Percentiles rank a stretch among this genome's conserved stretches.
Conservation (phyloP, 352 stramenopile species). For the Phytopythium helicoides region DNA sequence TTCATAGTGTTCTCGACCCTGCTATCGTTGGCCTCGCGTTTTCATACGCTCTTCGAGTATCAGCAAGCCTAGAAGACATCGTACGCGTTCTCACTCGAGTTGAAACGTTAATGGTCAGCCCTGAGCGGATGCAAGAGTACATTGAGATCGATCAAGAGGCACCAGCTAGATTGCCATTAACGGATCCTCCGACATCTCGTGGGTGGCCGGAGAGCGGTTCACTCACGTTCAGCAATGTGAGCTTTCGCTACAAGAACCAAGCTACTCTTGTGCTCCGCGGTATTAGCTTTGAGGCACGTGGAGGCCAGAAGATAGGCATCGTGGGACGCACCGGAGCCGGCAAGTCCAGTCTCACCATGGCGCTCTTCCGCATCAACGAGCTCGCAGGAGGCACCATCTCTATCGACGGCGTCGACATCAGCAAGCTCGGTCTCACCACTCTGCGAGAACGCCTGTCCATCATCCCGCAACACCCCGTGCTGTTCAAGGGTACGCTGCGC, state of each 20-base stretch:
- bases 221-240: constrained; percentile 85
- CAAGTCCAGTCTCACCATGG: constrained; percentile 85
- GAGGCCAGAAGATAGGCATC: constrained; percentile 80
- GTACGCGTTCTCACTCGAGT: constrained; percentile 62
- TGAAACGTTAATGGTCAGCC: constrained; percentile 83
- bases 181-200: constrained; percentile 32
- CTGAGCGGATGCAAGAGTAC: constrained; percentile 90
- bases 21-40: constrained; percentile 84
- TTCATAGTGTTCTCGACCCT: constrained; percentile 36
- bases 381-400: constrained; percentile 73
- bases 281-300: constrained; percentile 20
- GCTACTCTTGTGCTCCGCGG: constrained; percentile 45
- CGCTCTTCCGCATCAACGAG: constrained; percentile 89
- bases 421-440: constrained; percentile 69
- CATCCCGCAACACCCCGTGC: no score
- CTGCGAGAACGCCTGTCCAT: constrained; percentile 87
- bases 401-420: constrained; percentile 87
- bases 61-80: constrained; percentile 69
- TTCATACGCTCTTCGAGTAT: constrained; percentile 89
- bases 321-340: constrained; percentile 87
- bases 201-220: constrained; percentile 77
- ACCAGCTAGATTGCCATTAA: constrained; percentile 30
- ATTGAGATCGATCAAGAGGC: constrained; percentile 52
- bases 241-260: constrained; percentile 84
- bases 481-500: no score